These are phyloP conservation scores for Rhizopogon vulgaris DNA, from an alignment of 768 basidiomycete species.

Conservation along the genomic window DNA sequence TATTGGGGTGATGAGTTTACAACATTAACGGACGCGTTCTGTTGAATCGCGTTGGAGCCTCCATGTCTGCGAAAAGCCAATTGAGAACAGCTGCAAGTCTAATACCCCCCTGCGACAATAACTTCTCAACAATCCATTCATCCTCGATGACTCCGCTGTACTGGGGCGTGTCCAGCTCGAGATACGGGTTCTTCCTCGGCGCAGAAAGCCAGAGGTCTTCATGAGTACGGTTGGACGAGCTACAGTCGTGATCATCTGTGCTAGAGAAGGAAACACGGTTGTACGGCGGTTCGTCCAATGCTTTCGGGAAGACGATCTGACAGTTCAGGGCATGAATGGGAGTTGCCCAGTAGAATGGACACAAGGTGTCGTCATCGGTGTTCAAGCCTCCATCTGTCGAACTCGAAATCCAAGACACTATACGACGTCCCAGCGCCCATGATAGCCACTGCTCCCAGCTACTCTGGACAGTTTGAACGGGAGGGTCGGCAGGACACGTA, in stretches of 20 bases:
- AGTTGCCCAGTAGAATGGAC: conserved; percentile 76
- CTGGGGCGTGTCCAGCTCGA: conserved; percentile 77
- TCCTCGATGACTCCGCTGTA: conserved; percentile 68
- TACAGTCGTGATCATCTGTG: not conserved
- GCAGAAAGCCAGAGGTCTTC: not conserved
- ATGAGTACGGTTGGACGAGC: not conserved
- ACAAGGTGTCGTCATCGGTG: conserved; percentile 53
- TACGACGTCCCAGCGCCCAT: not conserved
- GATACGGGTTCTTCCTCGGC: conserved; percentile 28
- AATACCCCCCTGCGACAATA: conserved; percentile 79
- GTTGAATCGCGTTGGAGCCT: conserved; percentile 1
- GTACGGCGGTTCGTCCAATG: conserved; percentile 50
- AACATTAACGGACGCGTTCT: not conserved
- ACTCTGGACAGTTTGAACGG: conserved; percentile 8
- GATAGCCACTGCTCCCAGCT: conserved; percentile 27
- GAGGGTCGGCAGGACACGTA: conserved; percentile 42
- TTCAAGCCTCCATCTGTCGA: conserved; percentile 22
- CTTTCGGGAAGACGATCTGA: conserved; percentile 72
- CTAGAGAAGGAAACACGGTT: conserved; percentile 15
- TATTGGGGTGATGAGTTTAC: too few species aligned
- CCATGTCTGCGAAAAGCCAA: conserved; percentile 49
- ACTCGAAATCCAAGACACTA: conserved; percentile 10
- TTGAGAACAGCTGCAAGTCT: conserved; percentile 83
- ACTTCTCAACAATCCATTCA: conserved; percentile 68
- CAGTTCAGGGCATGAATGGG: conserved; percentile 77